A percentile compares a stretch with the other conserved stretches of the same genome.
Conservation (phyloP, 805 yeast species). For the Candida tallmaniae region DNA sequence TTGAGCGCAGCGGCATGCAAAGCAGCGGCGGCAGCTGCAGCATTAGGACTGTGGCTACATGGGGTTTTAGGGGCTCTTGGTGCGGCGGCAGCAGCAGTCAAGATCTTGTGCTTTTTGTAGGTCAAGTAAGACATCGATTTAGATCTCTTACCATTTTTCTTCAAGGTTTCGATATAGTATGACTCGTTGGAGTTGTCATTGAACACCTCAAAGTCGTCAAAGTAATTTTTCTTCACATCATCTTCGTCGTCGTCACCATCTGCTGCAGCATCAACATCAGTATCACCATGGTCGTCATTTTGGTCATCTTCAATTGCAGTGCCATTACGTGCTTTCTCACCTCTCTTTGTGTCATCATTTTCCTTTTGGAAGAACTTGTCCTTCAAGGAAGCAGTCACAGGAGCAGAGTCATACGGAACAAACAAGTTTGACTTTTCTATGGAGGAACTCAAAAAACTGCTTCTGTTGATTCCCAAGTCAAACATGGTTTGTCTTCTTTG, state of each 20-base stretch:
- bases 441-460: slow-evolving; percentile 34
- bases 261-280: background rate
- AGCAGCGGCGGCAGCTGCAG: slow-evolving; percentile 74
- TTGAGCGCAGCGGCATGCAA: slow-evolving; percentile 63
- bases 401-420: slow-evolving; percentile 73
- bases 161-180: slow-evolving; percentile 34
- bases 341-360: background rate
- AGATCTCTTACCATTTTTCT: slow-evolving; percentile 52
- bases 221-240: slow-evolving; percentile 19
- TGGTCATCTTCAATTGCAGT: slow-evolving; percentile 1
- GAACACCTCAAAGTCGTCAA: slow-evolving; percentile 48
- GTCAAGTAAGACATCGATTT: slow-evolving; percentile 60
- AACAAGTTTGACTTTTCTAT: slow-evolving; percentile 40
- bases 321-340: slow-evolving; percentile 3
- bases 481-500: slow-evolving; percentile 52
- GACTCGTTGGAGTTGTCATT: slow-evolving; percentile 31
- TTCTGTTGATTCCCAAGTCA: slow-evolving; percentile 44
- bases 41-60: slow-evolving; percentile 52
- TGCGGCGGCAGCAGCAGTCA: slow-evolving; percentile 81
- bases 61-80: slow-evolving; percentile 70
- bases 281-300: slow-evolving; percentile 4
- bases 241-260: slow-evolving; percentile 9
- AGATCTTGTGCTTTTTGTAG: slow-evolving; percentile 44
- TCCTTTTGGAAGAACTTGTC: slow-evolving; percentile 5
- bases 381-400: slow-evolving; percentile 66